These are phyloP conservation scores for Candida ulmi DNA, from an alignment of 805 yeast species.

Conservation along the genomic window DNA sequence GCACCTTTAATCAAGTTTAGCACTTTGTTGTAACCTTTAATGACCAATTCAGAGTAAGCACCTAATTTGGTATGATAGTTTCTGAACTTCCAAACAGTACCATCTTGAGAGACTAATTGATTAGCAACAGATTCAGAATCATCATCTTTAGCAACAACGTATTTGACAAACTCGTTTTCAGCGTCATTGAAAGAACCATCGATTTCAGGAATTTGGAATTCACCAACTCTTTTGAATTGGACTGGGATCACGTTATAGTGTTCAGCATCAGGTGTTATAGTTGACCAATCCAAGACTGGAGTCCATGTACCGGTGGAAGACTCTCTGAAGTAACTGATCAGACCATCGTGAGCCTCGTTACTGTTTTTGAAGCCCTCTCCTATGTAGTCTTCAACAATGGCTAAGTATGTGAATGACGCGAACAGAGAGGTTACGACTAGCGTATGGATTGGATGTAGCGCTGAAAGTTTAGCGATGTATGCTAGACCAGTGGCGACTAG, in stretches of 20 bases:
- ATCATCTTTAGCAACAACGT: conserved; percentile 27
- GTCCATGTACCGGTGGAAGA: conserved; percentile 38
- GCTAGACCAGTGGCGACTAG: conserved; percentile 37
- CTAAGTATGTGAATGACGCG: conserved; percentile 76
- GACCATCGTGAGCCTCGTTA: conserved; percentile 24
- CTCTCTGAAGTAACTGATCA: conserved; percentile 28
- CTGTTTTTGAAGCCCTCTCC: conserved; percentile 24
- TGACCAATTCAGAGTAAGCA: conserved; percentile 49
- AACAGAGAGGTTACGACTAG: conserved; percentile 64
- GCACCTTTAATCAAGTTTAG: conserved; percentile 55
- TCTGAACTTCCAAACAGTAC: conserved; percentile 57
- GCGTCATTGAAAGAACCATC: conserved; percentile 34
- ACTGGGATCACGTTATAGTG: conserved; percentile 51
- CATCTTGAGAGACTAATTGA: conserved; percentile 28
- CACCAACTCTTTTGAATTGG: conserved; percentile 44
- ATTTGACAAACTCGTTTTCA: conserved; percentile 37
- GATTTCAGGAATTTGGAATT: conserved; percentile 35
- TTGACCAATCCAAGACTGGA: conserved; percentile 36
- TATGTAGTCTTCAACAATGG: conserved; percentile 63
- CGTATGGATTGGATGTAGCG: conserved; percentile 82
- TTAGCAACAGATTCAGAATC: conserved; percentile 8
- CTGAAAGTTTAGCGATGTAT: conserved; percentile 46
- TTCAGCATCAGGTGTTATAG: conserved; percentile 31
- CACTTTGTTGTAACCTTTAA: conserved; percentile 34
- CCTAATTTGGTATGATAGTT: conserved; percentile 46